phyloP scores from a whole-genome alignment of 2,329 filamentous ascomycete species.

The Exophiala spinifera region DNA sequence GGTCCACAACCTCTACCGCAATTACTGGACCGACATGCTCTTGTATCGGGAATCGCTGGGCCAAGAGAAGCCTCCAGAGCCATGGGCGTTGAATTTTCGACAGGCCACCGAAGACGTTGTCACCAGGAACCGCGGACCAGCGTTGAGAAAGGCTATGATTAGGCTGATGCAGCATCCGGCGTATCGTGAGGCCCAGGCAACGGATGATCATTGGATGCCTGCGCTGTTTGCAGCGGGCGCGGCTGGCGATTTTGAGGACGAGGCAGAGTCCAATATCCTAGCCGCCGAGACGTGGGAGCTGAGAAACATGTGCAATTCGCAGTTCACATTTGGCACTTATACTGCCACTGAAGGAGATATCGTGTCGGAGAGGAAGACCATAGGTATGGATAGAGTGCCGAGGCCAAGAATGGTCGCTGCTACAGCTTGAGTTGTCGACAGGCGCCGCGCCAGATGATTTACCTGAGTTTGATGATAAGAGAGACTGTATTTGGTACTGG shows the following conservation, averaged over 20 bases:
- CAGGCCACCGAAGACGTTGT: conserved; percentile 63
- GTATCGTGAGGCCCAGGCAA: conserved; percentile 65
- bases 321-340: conserved; percentile 54
- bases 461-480: not conserved
- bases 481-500: not conserved
- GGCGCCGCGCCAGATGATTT: not conserved
- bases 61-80: conserved; percentile 56
- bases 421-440: not conserved
- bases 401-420: not conserved
- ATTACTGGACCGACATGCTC: conserved; percentile 64
- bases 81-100: conserved; percentile 62
- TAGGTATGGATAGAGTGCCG: not conserved
- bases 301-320: conserved; percentile 62
- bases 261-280: conserved; percentile 42
- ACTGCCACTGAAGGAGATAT: not conserved
- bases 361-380: not conserved
- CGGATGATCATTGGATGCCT: conserved; percentile 69
- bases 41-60: conserved; percentile 62
- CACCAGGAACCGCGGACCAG: conserved; percentile 53
- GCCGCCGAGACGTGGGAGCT: conserved; percentile 63
- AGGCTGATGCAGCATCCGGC: conserved; percentile 66
- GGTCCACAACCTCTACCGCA: conserved; percentile 66
- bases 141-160: conserved; percentile 54
- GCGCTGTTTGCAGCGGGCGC: conserved; percentile 62
- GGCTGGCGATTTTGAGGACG: conserved; percentile 49